These are phyloP conservation scores for Falciphora oryzae DNA, from an alignment of 2,329 filamentous ascomycete genomes.

Conservation along the genomic window DNA sequence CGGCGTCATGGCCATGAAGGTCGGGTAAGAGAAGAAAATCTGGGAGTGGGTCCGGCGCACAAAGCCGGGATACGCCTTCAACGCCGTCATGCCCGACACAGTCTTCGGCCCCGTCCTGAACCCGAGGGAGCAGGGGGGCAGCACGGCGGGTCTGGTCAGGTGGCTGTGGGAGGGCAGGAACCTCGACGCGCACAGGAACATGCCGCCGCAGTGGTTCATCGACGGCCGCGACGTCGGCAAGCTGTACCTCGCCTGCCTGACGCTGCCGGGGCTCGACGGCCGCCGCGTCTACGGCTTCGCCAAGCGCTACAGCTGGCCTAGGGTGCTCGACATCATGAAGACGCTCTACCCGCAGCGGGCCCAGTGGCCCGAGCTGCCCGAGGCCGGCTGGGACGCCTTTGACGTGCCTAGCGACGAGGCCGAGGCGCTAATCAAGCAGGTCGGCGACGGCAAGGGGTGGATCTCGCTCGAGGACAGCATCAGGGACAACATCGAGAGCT, in stretches of 20 bases:
- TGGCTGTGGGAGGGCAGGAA: constrained; percentile 23
- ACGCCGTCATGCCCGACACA: constrained; percentile 25
- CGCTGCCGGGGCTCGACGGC: constrained; percentile 21
- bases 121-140: constrained; percentile 24
- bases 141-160: constrained; percentile 27
- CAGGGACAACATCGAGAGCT: constrained; percentile 3
- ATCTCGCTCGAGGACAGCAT: constrained; percentile 3
- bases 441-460: constrained; percentile 7
- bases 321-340: constrained; percentile 23
- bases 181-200: constrained; percentile 16
- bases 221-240: constrained; percentile 24
- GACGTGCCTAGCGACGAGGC: constrained; percentile 4
- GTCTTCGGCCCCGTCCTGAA: constrained; percentile 25
- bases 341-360: constrained; percentile 22
- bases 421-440: constrained; percentile 3
- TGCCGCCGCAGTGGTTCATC: constrained; percentile 26
- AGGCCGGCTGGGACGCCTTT: constrained; percentile 24
- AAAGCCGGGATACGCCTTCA: constrained; percentile 25
- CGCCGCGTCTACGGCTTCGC: constrained; percentile 27
- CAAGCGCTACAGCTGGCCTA: constrained; percentile 25
- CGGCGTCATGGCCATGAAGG: constrained; percentile 28
- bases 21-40: constrained; percentile 23
- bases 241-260: constrained; percentile 27
- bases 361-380: constrained; percentile 18
- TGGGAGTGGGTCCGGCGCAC: constrained; percentile 28